These are phyloP conservation scores for Tulasnella sp. DNA, from an alignment of 768 basidiomycete genomes.

Conservation along the genomic window DNA sequence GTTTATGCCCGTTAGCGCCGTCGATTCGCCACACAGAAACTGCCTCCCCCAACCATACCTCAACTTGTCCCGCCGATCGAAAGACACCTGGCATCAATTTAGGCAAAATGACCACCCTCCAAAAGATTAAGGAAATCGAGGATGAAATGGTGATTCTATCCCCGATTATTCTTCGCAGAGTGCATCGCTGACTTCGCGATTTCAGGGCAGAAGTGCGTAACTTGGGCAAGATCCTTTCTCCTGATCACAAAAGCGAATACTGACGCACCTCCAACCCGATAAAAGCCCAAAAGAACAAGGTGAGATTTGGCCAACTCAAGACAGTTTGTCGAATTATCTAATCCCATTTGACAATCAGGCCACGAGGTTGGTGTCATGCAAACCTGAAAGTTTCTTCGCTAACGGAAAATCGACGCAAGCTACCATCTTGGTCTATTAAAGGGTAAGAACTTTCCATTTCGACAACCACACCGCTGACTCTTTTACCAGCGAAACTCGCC, in stretches of 20 bases:
- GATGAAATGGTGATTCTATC: conserved; percentile 75
- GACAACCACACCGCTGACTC: not conserved
- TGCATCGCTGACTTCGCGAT: not conserved
- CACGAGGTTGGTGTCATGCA: conserved; percentile 15
- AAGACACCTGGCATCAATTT: no score
- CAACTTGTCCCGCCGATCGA: no score
- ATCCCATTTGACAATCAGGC: conserved; percentile 13
- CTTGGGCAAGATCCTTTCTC: not conserved
- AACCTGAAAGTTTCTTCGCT: conserved; percentile 19
- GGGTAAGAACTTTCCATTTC: conserved; percentile 21
- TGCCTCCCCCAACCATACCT: no score
- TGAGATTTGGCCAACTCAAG: not conserved
- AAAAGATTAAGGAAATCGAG: conserved; percentile 94
- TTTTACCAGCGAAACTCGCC: conserved; percentile 67
- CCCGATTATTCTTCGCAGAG: not conserved
- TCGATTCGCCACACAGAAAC: no score
- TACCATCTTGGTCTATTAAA: conserved; percentile 95
- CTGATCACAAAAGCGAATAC: conserved; percentile 9
- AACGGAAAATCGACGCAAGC: conserved; percentile 36
- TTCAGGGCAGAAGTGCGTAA: conserved; percentile 65
- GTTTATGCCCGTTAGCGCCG: no score
- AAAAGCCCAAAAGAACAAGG: conserved; percentile 87
- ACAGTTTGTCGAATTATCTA: not conserved
- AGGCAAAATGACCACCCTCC: conserved; percentile 89
- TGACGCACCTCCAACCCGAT: conserved; percentile 4